Base-by-base conservation (phyloP, 495 filamentous ascomycete genomes). In the Penicillium goetzii region DNA sequence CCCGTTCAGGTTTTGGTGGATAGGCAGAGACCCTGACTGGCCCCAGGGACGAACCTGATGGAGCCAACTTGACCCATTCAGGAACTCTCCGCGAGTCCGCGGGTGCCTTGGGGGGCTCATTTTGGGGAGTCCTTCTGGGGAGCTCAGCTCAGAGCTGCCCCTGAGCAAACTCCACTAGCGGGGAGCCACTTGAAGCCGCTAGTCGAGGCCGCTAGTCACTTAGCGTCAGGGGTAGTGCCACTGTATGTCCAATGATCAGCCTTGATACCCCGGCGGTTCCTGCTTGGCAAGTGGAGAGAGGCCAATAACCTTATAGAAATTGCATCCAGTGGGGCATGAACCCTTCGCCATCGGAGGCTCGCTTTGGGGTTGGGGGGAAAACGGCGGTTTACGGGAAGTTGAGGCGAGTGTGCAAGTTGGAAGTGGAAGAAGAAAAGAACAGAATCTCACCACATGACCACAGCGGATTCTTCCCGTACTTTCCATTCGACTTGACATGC, bases 221-320 rank as follows among this genome's bases (percentile, higher is more conserved):
- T 68, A 68, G 67, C 61, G 69, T 64, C 67, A 70, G 69, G 69
- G 67, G 64, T 51, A 65, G 26, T 25, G 11, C 21, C 7, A 11
- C 8, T 17, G 38, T 12, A 28, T 12, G 25, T 8, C 67, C 66
- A 72, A 67, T 69, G 5, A 53, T 55, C 19, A 15, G 8, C 14
- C 6, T 10, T 0, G 9, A 19, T 61, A 61, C 63, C 69, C 67
- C 69, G 64, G 61, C 59, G 64, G 69, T 72, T 72, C 69, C 38
- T 72, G 64, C 69, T 72, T 72, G 64, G 69, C 69, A 45, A 30
- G 64, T 56, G 51, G 57, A 56, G 26, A 25, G 10, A 60, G 34
- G 49, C 67, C 60, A 69, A 69, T 66, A 66, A 69, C 51, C 65
- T 61, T 59, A 58, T 41, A 6, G 47, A 25, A 50, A 49, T 41